Base-by-base conservation (phyloP, 2,329 filamentous ascomycete species). In the Aspergillus fijiensis region DNA sequence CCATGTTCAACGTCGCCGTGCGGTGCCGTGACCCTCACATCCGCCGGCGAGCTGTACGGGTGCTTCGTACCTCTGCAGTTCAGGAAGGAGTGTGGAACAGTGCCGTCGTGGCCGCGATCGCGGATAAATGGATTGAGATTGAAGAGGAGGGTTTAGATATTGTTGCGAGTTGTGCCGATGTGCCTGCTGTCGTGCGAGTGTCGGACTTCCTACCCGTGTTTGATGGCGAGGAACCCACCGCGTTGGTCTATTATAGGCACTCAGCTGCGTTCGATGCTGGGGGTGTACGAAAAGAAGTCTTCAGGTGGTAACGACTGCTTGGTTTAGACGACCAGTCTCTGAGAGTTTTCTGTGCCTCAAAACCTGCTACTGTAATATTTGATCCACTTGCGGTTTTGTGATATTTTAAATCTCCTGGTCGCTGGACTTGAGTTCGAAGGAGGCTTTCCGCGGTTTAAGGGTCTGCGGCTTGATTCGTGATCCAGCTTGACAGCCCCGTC, bases 91-190 rank as follows among this genome's bases (percentile, higher is more conserved):
- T 52, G 1, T 52, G 51, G 51, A 42, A 52, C 11, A 52, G 51
- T 27, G 51, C n/a, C 0, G 51, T 52, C 2, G 51, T 42, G 31
- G 51, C 51, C 3, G 51, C 51, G 2, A 35, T 52, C 3, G 51
- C 33, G 3, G 51, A 52, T 2, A 52, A 52, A 12, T 52, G 51
- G 51, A 52, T 52, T n/a, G 51, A 52, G 33, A 52, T 52, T 16
- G 51, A 52, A 25, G 51, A 52, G 33, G 51, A 52, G 5, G 51
- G 51, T 5, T 12, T 52, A 7, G 33, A n/a, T 10, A 12, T 3
- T 3, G 51, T 52, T n/a, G 1, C 9, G 4, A n/a, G 51, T 5
- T 52, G 51, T 42, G 33, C 51, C 1, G 51, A 52, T 45, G 51
- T 52, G 4, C 51, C 51, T 14, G 21, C 5, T 7, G 10, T 14